These are phyloP conservation scores for Pichia sp. DNA, from an alignment of 1,139 yeast species.

Conservation along the genomic window DNA sequence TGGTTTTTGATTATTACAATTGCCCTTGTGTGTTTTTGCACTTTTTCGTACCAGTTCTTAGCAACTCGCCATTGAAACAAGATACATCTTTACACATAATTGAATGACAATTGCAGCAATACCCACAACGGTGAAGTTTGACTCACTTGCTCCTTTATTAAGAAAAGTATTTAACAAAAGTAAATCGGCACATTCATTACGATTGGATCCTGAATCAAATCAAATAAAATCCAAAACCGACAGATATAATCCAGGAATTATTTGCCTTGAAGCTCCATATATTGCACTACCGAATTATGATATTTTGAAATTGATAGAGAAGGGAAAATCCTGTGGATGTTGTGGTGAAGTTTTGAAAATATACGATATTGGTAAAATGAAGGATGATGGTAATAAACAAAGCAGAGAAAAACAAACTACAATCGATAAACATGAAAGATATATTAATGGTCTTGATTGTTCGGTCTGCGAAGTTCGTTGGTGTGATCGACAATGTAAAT, in stretches of 20 bases:
- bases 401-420: slow-evolving; percentile 17
- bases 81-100: too few species aligned
- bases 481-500: slow-evolving; percentile 66
- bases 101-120: neutral
- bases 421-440: slow-evolving; percentile 23
- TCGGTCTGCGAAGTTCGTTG: slow-evolving; percentile 61
- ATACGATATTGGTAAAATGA: slow-evolving; percentile 26
- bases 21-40: too few species aligned
- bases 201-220: slow-evolving; percentile 9
- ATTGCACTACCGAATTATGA: slow-evolving; percentile 70
- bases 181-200: slow-evolving; percentile 8
- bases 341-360: slow-evolving; percentile 63
- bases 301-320: slow-evolving; percentile 51
- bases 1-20: too few species aligned
- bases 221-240: slow-evolving; percentile 11
- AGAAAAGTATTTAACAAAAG: slow-evolving; percentile 12
- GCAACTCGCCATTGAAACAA: too few species aligned
- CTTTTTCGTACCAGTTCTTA: too few species aligned
- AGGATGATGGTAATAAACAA: slow-evolving; percentile 28
- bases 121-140: neutral
- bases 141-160: slow-evolving; percentile 1
- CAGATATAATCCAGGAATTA: slow-evolving; percentile 24
- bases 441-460: slow-evolving; percentile 54
- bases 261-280: slow-evolving; percentile 41
- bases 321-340: slow-evolving; percentile 70